Conservation (phyloP, 306 rosid genomes). For the Vigna mungo region DNA sequence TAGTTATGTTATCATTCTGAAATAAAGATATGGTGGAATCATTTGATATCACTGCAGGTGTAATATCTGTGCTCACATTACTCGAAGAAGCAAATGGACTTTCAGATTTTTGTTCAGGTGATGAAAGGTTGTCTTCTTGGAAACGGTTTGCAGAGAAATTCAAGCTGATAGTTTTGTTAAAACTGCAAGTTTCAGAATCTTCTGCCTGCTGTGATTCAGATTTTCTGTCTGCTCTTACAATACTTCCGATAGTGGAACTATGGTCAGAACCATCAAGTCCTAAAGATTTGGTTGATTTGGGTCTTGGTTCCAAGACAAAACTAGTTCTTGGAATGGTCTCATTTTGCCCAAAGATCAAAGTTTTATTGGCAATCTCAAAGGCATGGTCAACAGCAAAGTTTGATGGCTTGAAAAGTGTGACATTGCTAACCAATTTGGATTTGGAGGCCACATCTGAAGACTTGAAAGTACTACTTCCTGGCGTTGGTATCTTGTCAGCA, state of each 20-base stretch:
- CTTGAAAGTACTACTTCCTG: constrained; percentile 42
- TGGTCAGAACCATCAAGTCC: constrained; percentile 47
- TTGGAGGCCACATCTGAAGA: constrained; percentile 38
- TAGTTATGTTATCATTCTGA: constrained; percentile 38
- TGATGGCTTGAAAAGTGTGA: constrained; percentile 36
- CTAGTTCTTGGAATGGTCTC: constrained; percentile 27
- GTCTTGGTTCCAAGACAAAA: constrained; percentile 42
- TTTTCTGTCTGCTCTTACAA: constrained; percentile 31
- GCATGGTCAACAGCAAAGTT: constrained; percentile 26
- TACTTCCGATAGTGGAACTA: constrained; percentile 24
- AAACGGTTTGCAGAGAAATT: constrained; percentile 40
- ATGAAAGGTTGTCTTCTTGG: constrained; percentile 39
- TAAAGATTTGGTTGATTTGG: constrained; percentile 38
- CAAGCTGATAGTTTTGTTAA: constrained; percentile 28
- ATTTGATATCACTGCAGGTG: constrained; percentile 34
- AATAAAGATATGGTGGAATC: constrained; percentile 41
- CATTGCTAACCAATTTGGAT: constrained; percentile 36
- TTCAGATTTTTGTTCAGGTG: constrained; percentile 34
- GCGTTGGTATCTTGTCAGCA: constrained; percentile 41
- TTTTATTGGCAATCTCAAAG: constrained; percentile 45
- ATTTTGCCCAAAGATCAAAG: constrained; percentile 31
- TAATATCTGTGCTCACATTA: constrained; percentile 39
- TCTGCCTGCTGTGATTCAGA: constrained; percentile 12
- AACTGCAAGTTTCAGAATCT: constrained; percentile 32
- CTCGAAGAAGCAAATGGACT: constrained; percentile 31